A percentile compares a stretch with the other conserved stretches of the same genome.
Evolutionary conservation across 1,139 yeast species (phyloP).

Genomic region (Geotrichum reessii): DNA sequence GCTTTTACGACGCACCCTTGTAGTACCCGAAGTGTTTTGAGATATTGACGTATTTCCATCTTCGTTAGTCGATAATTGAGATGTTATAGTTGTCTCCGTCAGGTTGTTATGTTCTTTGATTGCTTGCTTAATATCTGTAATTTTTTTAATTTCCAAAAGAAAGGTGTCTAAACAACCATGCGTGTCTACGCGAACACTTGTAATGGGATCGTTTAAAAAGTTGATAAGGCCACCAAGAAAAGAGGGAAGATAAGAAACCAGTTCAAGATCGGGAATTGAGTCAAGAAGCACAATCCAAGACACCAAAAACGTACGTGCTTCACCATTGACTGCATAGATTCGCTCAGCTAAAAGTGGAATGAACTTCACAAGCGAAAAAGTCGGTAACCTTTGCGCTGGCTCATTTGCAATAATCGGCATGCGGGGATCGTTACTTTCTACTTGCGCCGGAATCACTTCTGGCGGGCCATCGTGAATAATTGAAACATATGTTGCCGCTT

Average conservation of each 20-base stretch:
- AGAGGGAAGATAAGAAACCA: conserved; percentile 81
- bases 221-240: conserved; percentile 80
- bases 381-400: conserved; percentile 41
- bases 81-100: background rate
- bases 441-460: conserved; percentile 41
- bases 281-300: conserved; percentile 90
- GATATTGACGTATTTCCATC: conserved; percentile 8
- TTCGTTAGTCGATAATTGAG: background rate
- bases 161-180: conserved; percentile 69
- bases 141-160: conserved; percentile 71
- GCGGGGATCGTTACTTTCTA: conserved; percentile 23
- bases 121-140: conserved; percentile 58
- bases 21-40: conserved; percentile 10
- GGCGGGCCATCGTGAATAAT: conserved; percentile 46
- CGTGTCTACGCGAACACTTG: conserved; percentile 84
- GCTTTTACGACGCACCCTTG: conserved; percentile 5
- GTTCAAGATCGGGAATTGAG: conserved; percentile 86
- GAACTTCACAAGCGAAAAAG: conserved; percentile 82
- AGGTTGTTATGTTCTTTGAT: conserved; percentile 15
- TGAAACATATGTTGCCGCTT: conserved; percentile 88
- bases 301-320: conserved; percentile 82
- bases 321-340: conserved; percentile 87
- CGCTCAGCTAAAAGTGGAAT: conserved; percentile 87
- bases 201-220: conserved; percentile 76
- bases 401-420: conserved; percentile 25